A percentile compares a stretch with the other conserved stretches of the same genome.
Conservation (phyloP, 2,329 filamentous ascomycete species). For the Colletotrichum theobromicola region DNA sequence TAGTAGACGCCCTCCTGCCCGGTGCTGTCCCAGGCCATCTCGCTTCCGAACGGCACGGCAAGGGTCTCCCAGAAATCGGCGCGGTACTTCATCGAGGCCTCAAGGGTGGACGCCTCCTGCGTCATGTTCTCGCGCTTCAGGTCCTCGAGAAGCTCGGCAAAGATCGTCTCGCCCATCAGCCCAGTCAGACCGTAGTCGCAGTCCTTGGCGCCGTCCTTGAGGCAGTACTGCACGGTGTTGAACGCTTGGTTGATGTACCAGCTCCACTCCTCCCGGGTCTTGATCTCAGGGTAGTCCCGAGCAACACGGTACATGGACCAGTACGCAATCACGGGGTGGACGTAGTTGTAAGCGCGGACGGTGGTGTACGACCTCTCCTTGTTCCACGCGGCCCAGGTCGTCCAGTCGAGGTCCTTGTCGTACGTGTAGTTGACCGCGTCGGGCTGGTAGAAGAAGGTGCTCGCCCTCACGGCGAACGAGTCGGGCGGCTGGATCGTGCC, state of each 20-base stretch:
- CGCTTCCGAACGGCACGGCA: conserved; percentile 61
- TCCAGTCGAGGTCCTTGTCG: conserved; percentile 48
- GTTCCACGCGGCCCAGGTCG: conserved; percentile 25
- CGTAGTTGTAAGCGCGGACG: conserved; percentile 63
- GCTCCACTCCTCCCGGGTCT: conserved; percentile 40
- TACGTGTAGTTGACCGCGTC: conserved; percentile 48
- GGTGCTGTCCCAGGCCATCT: conserved; percentile 68
- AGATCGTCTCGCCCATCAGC: conserved; percentile 65
- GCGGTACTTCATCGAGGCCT: conserved; percentile 50
- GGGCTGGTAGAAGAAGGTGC: conserved; percentile 62
- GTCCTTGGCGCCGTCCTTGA: conserved; percentile 38
- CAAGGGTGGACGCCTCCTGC: conserved; percentile 38
- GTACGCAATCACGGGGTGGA: conserved; percentile 60
- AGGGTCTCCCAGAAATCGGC: conserved; percentile 55
- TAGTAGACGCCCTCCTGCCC: conserved; percentile 67
- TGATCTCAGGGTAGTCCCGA: conserved; percentile 47
- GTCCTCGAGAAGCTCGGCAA: conserved; percentile 56
- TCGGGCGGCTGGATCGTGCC: conserved; percentile 46
- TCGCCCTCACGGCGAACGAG: conserved; percentile 50
- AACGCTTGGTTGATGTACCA: conserved; percentile 64
- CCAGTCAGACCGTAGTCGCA: conserved; percentile 49
- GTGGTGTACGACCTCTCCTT: conserved; percentile 47
- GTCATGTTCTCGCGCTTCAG: conserved; percentile 48
- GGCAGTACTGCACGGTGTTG: conserved; percentile 48
- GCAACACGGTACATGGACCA: conserved; percentile 63